A percentile compares a stretch with the other conserved stretches of the same genome.
phyloP scores from a whole-genome alignment of 768 basidiomycete genomes.

The Hygrophoropsis aurantiaca region DNA sequence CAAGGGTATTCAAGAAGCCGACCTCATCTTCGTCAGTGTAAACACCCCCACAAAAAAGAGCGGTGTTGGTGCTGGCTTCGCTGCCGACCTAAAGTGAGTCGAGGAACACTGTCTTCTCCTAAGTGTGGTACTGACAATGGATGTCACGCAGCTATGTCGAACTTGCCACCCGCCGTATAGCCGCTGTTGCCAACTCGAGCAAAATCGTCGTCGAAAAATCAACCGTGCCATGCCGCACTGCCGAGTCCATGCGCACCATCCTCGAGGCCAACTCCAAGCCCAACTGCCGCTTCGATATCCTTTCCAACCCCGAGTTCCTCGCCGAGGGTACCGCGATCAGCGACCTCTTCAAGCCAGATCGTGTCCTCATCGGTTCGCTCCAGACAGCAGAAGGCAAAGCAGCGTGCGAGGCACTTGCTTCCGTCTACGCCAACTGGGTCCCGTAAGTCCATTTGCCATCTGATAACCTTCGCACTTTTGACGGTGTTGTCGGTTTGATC shows the following conservation, averaged over 20 bases:
- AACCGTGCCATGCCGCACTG: constrained; percentile 97
- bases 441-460: constrained; percentile 55
- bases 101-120: constrained; percentile 1
- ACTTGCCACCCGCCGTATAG: constrained; percentile 94
- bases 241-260: constrained; percentile 99
- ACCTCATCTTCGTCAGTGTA: constrained; percentile 97
- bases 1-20: constrained; percentile 89
- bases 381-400: constrained; percentile 82
- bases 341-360: constrained; percentile 88
- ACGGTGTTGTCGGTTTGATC: constrained; percentile 5
- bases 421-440: constrained; percentile 97
- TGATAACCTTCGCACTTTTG: not conserved
- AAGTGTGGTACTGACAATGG: not conserved
- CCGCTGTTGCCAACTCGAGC: constrained; percentile 81
- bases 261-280: constrained; percentile 97
- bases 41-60: constrained; percentile 99
- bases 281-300: constrained; percentile 91
- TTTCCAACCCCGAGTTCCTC: constrained; percentile 99
- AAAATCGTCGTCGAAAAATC: constrained; percentile 99
- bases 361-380: constrained; percentile 96
- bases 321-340: constrained; percentile 96
- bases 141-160: constrained; percentile 80
- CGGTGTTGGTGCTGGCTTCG: constrained; percentile 96
- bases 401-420: constrained; percentile 73
- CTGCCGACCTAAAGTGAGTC: constrained; percentile 94